A percentile compares a stretch with the other conserved stretches of the same genome.
phyloP scores from a whole-genome alignment of 179 eudicot species.

The Heliamphora pulchella region DNA sequence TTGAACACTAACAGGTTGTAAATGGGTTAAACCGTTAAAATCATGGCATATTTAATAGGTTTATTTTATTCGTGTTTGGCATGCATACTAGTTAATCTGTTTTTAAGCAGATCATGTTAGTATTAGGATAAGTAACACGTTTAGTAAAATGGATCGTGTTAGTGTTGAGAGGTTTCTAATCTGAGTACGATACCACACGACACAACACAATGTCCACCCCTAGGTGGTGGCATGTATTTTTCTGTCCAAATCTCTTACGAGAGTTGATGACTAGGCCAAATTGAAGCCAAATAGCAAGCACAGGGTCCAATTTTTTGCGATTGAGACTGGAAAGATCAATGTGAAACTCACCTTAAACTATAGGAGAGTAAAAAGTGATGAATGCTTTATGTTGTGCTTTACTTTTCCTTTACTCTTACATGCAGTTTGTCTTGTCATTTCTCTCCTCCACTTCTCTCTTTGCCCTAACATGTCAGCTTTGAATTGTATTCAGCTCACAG shows the following conservation, averaged over 20 bases:
- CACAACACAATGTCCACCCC: too few species aligned
- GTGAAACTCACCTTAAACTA: neutral
- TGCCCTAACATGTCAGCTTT: conserved; percentile 2
- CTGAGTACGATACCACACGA: too few species aligned
- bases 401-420: neutral
- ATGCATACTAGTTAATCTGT: too few species aligned
- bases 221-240: neutral
- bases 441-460: neutral
- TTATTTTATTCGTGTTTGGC: too few species aligned
- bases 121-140: too few species aligned
- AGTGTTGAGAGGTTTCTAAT: too few species aligned
- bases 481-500: conserved; percentile 51
- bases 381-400: neutral
- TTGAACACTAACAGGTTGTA: too few species aligned
- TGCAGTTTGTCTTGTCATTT: neutral
- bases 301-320: neutral
- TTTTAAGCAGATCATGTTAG: too few species aligned
- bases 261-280: neutral
- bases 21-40: too few species aligned
- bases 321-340: neutral
- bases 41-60: too few species aligned
- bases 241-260: neutral
- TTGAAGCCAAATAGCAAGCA: neutral
- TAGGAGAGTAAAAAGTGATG: neutral
- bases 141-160: too few species aligned